Evolutionary conservation across 108 stramenopile genomes (phyloP), one percentile per base, ranked within the genome.

Genomic region (Fragilariopsis cylindrus): DNA sequence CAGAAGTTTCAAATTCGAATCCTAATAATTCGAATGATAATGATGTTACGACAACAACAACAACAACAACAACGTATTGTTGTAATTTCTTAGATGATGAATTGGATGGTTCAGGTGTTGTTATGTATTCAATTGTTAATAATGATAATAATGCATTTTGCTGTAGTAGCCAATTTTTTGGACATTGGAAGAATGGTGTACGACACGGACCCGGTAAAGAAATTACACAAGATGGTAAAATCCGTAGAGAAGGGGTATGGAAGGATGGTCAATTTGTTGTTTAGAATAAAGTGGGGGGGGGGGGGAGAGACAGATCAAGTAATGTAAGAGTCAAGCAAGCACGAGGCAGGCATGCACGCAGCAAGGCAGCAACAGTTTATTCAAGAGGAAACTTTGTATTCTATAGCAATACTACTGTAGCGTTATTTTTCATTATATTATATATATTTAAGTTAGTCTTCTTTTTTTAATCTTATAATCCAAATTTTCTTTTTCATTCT

Each of bases 101-200:
- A 48, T 69, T 82, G 42, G 76, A 77, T 47, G 81, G 79, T 12
- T 60, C 70, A 7, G 82, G 82, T 43, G 72, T 69, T 50, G 56
- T 83, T 75, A 69, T 67, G 53, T 79, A 78, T 69, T 52, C 73
- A 15, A 73, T 76, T 60, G 41, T 4, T 9, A 40, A 60, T 4
- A 60, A 57, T 21, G 6, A 7, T 6, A 57, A 57, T 6, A 21
- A 57, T 4, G 57, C 40, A n/a, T 9, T 30, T 40, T 41, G n/a
- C 11, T 5, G 42, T 40, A 57, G 57, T 2, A 19, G 21, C 15
- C 57, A 75, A 47, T 85, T 75, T 58, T 68, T 72, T 3, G 84
- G 84, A 19, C 68, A 79, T 45, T 85, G 84, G 84, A 73, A 62
- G 49, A 58, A 82, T 60, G 84, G 84, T 5, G 64, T 69, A 19